Evolutionary conservation across 2,329 filamentous ascomycete species (phyloP), one percentile per base, ranked within the genome.

Genomic region (Westerdykella sp.): DNA sequence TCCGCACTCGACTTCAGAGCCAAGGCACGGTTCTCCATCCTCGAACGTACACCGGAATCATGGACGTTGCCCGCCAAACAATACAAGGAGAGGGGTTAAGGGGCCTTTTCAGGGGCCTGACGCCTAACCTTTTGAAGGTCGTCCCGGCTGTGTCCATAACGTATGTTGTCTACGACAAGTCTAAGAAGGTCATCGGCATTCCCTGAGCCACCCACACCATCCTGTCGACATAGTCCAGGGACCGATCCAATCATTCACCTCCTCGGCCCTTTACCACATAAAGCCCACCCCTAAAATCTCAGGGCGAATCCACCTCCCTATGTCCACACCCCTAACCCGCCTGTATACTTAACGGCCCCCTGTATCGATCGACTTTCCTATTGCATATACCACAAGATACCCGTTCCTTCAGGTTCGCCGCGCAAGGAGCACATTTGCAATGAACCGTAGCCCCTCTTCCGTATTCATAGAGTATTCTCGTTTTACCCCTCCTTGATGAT

Each of bases 51-150:
- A 89, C 81, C 2, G 88, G 93, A 31, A 91, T 97, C 50, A 79
- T 83, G 72, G 93, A 98, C 66, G 91, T 96, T 35, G 85, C 88
- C 1, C 77, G 77, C 42, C 87, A 85, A 69, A 98, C 93, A 7
- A 72, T 95, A 30, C 76, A 82, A 55, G 81, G 84, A 39, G 93
- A 98, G 69, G 93, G 93, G 1, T 65, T 86, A 31, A 78, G 86
- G 46, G 93, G 93, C 2, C 73, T 98, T 44, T 98, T 95, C 75
- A 95, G 94, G 69, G 93, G 93, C 1, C 74, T 97, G 51, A 95
- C 91, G 34, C 93, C 93, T 5, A 98, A 97, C 63, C 73, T 98
- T 32, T 75, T 98, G 56, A 98, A 98, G 73, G 93, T 98, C 30
- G 89, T 93, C 9, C 93, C 93, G 2, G 89, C 93, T 23, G 84